Percentiles rank a stretch among this genome's conserved stretches.
These are phyloP conservation scores for Plantago ovata DNA, from an alignment of 257 asterid genomes.

Conservation along the genomic window DNA sequence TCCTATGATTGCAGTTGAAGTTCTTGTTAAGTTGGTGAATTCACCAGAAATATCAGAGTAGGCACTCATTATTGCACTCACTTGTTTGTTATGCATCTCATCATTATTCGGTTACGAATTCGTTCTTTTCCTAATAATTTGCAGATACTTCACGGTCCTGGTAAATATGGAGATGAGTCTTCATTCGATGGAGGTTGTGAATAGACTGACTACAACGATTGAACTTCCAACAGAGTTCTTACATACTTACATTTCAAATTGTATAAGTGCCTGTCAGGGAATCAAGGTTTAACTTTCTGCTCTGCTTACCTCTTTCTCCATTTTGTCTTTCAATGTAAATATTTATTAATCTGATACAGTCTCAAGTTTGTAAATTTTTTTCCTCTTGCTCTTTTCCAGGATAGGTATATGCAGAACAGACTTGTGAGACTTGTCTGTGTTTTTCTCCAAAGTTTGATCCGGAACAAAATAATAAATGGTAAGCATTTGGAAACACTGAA, in stretches of 20 bases:
- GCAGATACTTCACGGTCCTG: slow-evolving; percentile 94
- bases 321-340: neutral
- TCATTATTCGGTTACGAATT: slow-evolving; percentile 10
- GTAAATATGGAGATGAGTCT: slow-evolving; percentile 99
- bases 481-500: slow-evolving; percentile 26
- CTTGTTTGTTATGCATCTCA: slow-evolving; percentile 13
- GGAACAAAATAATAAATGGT: slow-evolving; percentile 89
- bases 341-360: neutral
- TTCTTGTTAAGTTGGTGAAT: slow-evolving; percentile 77
- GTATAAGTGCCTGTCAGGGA: slow-evolving; percentile 90
- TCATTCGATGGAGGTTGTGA: slow-evolving; percentile 99
- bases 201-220: slow-evolving; percentile 92
- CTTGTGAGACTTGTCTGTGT: slow-evolving; percentile 96
- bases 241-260: slow-evolving; percentile 88
- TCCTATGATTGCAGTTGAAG: slow-evolving; percentile 95
- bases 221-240: slow-evolving; percentile 94
- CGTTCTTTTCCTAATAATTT: slow-evolving; percentile 16
- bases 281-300: slow-evolving; percentile 58
- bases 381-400: slow-evolving; percentile 49
- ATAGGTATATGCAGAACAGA: slow-evolving; percentile 95
- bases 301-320: neutral
- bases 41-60: slow-evolving; percentile 97
- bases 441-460: slow-evolving; percentile 87
- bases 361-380: neutral
- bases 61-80: slow-evolving; percentile 31